Evolutionary conservation across 164 flowering plant species (phyloP).

Genomic region (Malania oleifera): DNA sequence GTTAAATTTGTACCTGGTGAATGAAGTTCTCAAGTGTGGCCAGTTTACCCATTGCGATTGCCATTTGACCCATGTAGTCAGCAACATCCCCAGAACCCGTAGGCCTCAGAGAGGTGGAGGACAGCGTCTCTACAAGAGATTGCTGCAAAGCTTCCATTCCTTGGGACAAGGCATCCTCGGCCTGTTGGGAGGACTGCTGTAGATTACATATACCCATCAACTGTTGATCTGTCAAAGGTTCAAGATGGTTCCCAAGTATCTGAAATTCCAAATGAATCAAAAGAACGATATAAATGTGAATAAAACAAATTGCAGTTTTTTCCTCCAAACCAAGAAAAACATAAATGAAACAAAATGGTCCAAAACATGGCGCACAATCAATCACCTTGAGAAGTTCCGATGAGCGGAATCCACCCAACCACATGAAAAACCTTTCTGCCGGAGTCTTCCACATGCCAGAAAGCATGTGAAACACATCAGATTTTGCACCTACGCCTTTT

Average conservation of each 20-base stretch:
- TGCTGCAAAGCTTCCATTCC: conserved; percentile 97
- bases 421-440: conserved; percentile 87
- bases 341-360: neutral
- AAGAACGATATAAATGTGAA: neutral
- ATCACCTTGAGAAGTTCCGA: conserved; percentile 85
- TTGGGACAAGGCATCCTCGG: conserved; percentile 90
- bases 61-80: conserved; percentile 92
- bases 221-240: conserved; percentile 87
- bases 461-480: conserved; percentile 86
- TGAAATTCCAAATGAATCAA: conserved; percentile 22
- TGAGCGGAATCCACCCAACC: conserved; percentile 93
- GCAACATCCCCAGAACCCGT: conserved; percentile 58
- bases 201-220: conserved; percentile 75
- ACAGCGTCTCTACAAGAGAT: conserved; percentile 68
- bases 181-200: conserved; percentile 86
- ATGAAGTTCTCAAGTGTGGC: conserved; percentile 72
- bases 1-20: conserved; percentile 52
- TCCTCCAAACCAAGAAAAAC: neutral
- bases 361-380: neutral
- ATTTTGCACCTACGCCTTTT: conserved; percentile 59
- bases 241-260: conserved; percentile 71
- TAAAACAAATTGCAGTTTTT: neutral
- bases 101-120: conserved; percentile 52
- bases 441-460: conserved; percentile 96
- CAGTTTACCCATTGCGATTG: conserved; percentile 81